Evolutionary conservation across 345 rosid genomes (phyloP).

Genomic region (Euphorbia lathyris): DNA sequence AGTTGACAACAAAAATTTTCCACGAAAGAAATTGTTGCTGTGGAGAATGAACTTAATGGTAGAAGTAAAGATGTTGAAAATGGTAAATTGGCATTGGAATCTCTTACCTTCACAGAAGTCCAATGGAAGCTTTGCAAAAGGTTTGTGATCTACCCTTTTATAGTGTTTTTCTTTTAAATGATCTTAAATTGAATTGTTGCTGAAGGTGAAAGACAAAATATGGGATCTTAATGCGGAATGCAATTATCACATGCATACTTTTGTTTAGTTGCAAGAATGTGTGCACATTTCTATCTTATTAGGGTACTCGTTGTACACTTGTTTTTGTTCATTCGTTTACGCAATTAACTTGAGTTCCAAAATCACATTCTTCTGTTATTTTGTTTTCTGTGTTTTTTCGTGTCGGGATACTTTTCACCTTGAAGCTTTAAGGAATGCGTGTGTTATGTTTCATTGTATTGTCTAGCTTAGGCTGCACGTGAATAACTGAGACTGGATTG

Average conservation of each 20-base stretch:
- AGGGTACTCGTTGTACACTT: neutral
- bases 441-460: too few species aligned
- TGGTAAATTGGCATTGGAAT: slow-evolving; percentile 48
- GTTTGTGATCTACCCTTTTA: slow-evolving; percentile 32
- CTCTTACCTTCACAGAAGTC: slow-evolving; percentile 67
- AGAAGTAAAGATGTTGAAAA: slow-evolving; percentile 67
- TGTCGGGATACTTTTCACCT: too few species aligned
- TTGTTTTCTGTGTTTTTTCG: too few species aligned
- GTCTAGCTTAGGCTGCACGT: too few species aligned
- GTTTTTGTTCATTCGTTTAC: neutral
- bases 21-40: slow-evolving; percentile 77
- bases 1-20: slow-evolving; percentile 73
- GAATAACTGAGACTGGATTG: too few species aligned
- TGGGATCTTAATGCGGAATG: slow-evolving; percentile 66
- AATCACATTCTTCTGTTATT: too few species aligned
- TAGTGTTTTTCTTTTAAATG: neutral
- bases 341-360: too few species aligned
- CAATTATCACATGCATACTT: slow-evolving; percentile 29
- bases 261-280: neutral
- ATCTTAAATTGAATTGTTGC: slow-evolving; percentile 57
- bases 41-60: slow-evolving; percentile 64
- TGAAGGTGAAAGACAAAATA: slow-evolving; percentile 74
- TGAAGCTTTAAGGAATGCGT: too few species aligned
- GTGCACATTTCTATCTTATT: neutral
- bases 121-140: slow-evolving; percentile 92